Percentiles rank a stretch among this genome's conserved stretches.
phyloP scores from a whole-genome alignment of 345 rosid species.

The Syzygium aromaticum region DNA sequence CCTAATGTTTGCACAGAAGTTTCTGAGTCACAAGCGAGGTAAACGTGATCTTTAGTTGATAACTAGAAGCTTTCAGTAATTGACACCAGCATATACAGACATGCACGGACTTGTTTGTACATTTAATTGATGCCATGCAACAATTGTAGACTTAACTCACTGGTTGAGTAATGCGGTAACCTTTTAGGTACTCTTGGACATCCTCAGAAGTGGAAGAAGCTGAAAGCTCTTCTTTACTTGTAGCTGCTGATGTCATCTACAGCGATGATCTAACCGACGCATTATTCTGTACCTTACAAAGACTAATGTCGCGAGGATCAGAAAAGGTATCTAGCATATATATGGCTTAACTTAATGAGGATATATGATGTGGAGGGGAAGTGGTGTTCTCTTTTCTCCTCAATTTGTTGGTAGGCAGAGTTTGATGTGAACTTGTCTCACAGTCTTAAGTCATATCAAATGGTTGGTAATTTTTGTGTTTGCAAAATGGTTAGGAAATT shows the following conservation, averaged over 20 bases:
- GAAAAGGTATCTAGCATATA: background rate
- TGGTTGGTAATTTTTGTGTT: background rate
- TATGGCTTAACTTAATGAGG: background rate
- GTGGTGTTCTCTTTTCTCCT: background rate
- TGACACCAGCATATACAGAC: background rate
- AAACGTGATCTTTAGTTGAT: background rate
- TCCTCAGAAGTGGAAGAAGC: constrained; percentile 41
- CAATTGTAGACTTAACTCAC: background rate
- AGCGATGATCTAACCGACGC: constrained; percentile 54
- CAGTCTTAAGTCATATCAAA: background rate
- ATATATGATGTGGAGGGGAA: background rate
- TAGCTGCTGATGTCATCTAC: constrained; percentile 71
- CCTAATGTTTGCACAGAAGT: constrained; percentile 10
- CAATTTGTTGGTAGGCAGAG: background rate
- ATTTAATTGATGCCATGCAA: background rate
- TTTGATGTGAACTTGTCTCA: background rate
- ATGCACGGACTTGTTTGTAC: background rate
- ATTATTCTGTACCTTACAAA: constrained; percentile 31
- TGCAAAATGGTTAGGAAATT: background rate
- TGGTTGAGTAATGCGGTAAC: background rate
- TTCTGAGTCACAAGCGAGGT: constrained; percentile 28
- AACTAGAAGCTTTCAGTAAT: background rate
- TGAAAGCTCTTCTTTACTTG: constrained; percentile 33
- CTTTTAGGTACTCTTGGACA: constrained; percentile 40
- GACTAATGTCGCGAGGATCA: constrained; percentile 38